Percentiles rank a stretch among this genome's conserved stretches.
Conservation (phyloP, 108 stramenopile genomes). For the Seminavis robusta region DNA sequence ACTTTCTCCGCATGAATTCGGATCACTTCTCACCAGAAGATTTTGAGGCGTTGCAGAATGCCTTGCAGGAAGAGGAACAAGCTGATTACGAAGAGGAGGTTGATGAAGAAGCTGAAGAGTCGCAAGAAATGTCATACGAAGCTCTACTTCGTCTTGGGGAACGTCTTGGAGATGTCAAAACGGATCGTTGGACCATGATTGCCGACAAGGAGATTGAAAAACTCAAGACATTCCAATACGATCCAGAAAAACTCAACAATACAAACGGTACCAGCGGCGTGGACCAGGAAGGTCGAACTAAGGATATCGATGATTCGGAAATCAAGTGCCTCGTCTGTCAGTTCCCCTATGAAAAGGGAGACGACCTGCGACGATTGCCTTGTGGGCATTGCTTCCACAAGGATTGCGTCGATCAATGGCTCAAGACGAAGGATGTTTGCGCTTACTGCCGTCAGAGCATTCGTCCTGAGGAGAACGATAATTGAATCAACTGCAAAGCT, state of each 20-base stretch:
- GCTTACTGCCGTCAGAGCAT: slow-evolving; percentile 78
- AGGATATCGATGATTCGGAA: slow-evolving; percentile 63
- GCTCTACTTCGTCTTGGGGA: slow-evolving; percentile 71
- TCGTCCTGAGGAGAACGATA: slow-evolving; percentile 13
- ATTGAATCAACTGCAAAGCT: too few species aligned
- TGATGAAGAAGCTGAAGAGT: slow-evolving; percentile 7
- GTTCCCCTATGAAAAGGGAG: slow-evolving; percentile 68
- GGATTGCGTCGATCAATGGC: slow-evolving; percentile 90
- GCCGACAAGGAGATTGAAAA: slow-evolving; percentile 53
- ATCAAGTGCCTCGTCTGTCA: slow-evolving; percentile 89
- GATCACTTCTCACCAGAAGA: slow-evolving; percentile 78
- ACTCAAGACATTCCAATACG: slow-evolving; percentile 44
- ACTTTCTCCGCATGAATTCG: slow-evolving; percentile 56
- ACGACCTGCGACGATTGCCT: slow-evolving; percentile 57
- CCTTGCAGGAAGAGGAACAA: slow-evolving; percentile 55
- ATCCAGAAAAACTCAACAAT: slow-evolving; percentile 19
- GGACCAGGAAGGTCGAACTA: too few species aligned
- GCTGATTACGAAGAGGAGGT: not conserved
- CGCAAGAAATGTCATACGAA: slow-evolving; percentile 8
- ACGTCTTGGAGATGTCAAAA: slow-evolving; percentile 79
- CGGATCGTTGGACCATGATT: slow-evolving; percentile 74
- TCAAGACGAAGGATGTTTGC: slow-evolving; percentile 76
- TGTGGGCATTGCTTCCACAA: slow-evolving; percentile 85
- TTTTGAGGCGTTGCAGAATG: slow-evolving; percentile 69
- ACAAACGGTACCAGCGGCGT: too few species aligned